Conservation (phyloP, 1,139 yeast species). For the Candida tropicalis region DNA sequence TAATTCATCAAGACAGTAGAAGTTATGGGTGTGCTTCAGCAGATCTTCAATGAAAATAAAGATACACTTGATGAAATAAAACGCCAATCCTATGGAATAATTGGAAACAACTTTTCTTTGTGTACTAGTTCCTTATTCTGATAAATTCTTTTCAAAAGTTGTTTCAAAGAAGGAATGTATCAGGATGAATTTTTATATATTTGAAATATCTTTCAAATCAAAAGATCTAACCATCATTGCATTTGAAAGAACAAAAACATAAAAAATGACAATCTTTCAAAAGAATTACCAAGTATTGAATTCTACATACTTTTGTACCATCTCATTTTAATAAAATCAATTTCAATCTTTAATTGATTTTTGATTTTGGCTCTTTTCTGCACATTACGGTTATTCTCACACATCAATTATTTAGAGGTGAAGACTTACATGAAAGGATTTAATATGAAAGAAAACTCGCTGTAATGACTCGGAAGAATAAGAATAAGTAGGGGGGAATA, state of each 20-base stretch:
- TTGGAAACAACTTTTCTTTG: slow-evolving; percentile 1
- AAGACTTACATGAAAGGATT: not conserved
- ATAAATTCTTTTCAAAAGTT: too few species aligned
- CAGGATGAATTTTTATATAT: not conserved
- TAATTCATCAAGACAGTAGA: too few species aligned
- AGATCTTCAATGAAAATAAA: not conserved
- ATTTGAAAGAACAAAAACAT: not conserved
- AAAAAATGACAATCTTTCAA: not conserved
- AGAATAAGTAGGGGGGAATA: too few species aligned
- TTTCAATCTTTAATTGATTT: too few species aligned
- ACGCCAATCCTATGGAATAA: not conserved
- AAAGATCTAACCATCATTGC: slow-evolving; percentile 1
- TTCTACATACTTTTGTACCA: too few species aligned
- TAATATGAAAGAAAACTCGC: not conserved
- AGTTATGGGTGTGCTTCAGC: not conserved
- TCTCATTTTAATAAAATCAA: too few species aligned
- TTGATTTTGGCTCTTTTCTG: too few species aligned
- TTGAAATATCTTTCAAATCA: not conserved
- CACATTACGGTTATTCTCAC: not conserved
- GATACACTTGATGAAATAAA: too few species aligned
- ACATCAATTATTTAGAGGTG: not conserved
- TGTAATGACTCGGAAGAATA: too few species aligned
- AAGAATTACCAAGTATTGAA: too few species aligned
- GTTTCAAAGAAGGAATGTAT: slow-evolving; percentile 4
- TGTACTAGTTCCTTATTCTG: too few species aligned